These are phyloP conservation scores for Globisporangium acanthophoron DNA, from an alignment of 352 stramenopile genomes.

Conservation along the genomic window DNA sequence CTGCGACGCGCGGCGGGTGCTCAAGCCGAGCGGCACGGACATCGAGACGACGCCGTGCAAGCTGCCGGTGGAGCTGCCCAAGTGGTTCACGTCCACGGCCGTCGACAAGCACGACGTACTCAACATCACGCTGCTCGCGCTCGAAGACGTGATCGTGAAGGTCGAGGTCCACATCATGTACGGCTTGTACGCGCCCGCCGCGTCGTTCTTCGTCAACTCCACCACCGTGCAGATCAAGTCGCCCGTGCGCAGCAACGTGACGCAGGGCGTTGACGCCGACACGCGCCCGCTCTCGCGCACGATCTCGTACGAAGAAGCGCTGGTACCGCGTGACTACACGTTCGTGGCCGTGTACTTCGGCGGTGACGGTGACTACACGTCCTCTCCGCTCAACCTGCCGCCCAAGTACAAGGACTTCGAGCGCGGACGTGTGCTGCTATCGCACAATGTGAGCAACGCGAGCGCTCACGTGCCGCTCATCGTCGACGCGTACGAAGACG, in stretches of 20 bases:
- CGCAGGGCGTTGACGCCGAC: constrained; percentile 51
- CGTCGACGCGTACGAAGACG: constrained; percentile 60
- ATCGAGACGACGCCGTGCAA: constrained; percentile 91
- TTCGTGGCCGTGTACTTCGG: constrained; percentile 88
- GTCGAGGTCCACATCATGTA: constrained; percentile 95
- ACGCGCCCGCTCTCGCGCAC: constrained; percentile 65
- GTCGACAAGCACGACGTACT: constrained; percentile 93
- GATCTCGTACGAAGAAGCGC: constrained; percentile 82
- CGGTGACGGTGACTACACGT: constrained; percentile 54
- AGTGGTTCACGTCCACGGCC: constrained; percentile 86
- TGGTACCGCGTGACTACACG: constrained; percentile 82
- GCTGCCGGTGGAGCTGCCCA: constrained; percentile 84
- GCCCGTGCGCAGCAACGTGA: constrained; percentile 66
- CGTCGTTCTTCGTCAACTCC: constrained; percentile 91
- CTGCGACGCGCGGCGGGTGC: constrained; percentile 62
- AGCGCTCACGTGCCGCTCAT: constrained; percentile 69
- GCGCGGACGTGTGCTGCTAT: constrained; percentile 90
- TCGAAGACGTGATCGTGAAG: constrained; percentile 95
- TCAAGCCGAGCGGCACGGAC: constrained; percentile 43
- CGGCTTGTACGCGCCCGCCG: constrained; percentile 83
- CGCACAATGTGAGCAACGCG: constrained; percentile 88
- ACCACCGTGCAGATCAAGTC: constrained; percentile 82
- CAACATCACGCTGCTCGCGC: constrained; percentile 92
- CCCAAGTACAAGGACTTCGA: constrained; percentile 91
- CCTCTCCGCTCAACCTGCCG: constrained; percentile 91